Conservation (phyloP, 2,329 filamentous ascomycete species). For the Orbilia quercus region DNA sequence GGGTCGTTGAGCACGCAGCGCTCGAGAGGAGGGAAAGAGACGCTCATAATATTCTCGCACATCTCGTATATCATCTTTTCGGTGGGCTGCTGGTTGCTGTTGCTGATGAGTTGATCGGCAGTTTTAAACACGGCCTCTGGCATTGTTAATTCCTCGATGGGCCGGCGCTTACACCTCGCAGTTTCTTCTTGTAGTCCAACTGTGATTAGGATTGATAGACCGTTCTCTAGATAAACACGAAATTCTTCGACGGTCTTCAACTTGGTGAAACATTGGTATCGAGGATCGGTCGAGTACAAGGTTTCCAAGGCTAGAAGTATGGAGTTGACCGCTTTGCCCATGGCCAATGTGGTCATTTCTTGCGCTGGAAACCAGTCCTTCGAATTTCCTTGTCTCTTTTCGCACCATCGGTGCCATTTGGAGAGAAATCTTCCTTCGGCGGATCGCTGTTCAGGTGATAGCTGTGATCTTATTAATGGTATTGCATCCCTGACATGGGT, state of each 20-base stretch:
- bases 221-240: not conserved
- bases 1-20: too few species aligned
- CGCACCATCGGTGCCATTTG: not conserved
- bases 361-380: not conserved
- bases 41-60: not conserved
- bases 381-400: not conserved
- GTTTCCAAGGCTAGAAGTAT: not conserved
- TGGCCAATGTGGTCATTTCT: too few species aligned
- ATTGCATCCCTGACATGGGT: too few species aligned
- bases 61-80: not conserved
- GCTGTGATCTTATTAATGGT: not conserved
- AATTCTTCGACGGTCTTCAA: not conserved
- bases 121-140: too few species aligned
- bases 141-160: too few species aligned
- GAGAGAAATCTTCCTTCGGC: conserved; percentile 9
- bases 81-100: too few species aligned
- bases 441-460: not conserved
- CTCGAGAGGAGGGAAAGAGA: not conserved
- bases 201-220: not conserved
- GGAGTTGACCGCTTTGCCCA: not conserved
- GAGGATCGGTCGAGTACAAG: not conserved
- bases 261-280: not conserved
- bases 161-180: too few species aligned
- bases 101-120: too few species aligned
- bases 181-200: too few species aligned